phyloP scores from a whole-genome alignment of 129 eudicot genomes.

The Helianthus tuberosus region DNA sequence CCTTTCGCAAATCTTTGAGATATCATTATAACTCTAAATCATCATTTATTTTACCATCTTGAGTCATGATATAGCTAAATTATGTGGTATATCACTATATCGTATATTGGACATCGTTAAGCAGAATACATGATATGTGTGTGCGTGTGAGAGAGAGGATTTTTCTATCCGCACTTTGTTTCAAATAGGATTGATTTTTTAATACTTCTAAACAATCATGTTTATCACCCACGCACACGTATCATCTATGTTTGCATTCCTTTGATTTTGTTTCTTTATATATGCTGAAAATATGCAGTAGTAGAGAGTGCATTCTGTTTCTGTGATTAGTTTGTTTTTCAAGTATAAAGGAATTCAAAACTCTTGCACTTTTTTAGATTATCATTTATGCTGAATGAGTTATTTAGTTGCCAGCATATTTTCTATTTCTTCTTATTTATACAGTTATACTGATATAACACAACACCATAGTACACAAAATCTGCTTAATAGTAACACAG shows the following conservation, averaged over 20 bases:
- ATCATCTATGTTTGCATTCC: background rate
- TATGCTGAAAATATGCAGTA: background rate
- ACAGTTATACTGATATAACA: background rate
- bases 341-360: background rate
- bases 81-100: background rate
- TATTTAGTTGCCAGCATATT: background rate
- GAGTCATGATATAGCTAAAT: constrained; percentile 21
- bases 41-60: constrained; percentile 7
- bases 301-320: background rate
- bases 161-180: background rate
- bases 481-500: background rate
- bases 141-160: no score
- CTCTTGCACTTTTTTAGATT: background rate
- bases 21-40: background rate
- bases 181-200: background rate
- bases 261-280: background rate
- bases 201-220: background rate
- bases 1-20: background rate
- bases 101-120: background rate
- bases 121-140: background rate
- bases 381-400: background rate
- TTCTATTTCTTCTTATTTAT: background rate
- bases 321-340: background rate
- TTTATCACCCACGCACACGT: background rate
- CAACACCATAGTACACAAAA: background rate